Conservation (phyloP, 2,329 filamentous ascomycete species). For the Trichoderma semiorbis region DNA sequence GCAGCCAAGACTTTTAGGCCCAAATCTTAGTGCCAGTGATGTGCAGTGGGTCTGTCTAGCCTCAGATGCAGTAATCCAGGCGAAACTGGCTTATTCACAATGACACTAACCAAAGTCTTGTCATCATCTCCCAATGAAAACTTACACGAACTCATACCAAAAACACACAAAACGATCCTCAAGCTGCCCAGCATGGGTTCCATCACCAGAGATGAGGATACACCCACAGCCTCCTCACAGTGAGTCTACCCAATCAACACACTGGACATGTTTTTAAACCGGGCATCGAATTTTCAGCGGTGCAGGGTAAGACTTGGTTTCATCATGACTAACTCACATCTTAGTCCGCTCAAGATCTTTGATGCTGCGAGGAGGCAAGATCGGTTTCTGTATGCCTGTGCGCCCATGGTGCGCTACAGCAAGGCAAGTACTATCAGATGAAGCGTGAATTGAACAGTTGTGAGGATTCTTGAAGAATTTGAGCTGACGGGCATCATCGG, state of each 20-base stretch:
- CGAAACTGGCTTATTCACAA: background rate
- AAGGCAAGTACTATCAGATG: constrained; percentile 38
- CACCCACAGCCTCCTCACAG: background rate
- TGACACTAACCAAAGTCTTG: background rate
- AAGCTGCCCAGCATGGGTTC: constrained; percentile 3
- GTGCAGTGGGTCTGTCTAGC: background rate
- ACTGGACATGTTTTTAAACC: background rate
- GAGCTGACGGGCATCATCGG: constrained; percentile 21
- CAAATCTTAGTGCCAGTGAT: background rate
- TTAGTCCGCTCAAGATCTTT: constrained; percentile 58
- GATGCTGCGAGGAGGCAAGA: constrained; percentile 50
- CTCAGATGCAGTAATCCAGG: background rate
- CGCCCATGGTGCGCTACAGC: constrained; percentile 67
- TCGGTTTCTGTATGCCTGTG: constrained; percentile 55
- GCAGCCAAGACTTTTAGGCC: constrained; percentile 1
- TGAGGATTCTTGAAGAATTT: background rate
- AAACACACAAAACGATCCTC: background rate
- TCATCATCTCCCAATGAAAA: background rate
- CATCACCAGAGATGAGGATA: background rate
- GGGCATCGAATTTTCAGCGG: background rate
- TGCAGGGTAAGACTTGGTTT: background rate
- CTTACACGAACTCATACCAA: background rate
- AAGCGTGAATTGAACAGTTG: fast-evolving
- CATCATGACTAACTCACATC: background rate
- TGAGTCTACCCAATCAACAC: background rate